Base-by-base conservation (phyloP, 306 rosid species). In the cucumber (Cucumis sativus) region DNA sequence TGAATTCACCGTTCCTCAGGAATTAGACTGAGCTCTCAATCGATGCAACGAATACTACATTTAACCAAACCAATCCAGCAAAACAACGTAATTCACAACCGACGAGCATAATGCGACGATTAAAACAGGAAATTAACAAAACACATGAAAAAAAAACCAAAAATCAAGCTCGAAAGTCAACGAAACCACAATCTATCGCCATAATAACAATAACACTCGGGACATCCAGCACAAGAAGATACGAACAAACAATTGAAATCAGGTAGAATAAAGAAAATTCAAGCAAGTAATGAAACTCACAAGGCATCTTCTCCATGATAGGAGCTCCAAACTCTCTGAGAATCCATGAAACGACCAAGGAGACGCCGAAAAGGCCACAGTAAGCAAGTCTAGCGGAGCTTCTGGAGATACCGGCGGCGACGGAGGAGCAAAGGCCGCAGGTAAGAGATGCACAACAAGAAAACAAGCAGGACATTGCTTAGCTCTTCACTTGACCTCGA, bases 241-340 rank as follows among this genome's bases (percentile, higher is more conserved):
- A 39, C 41, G 25, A 23, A 45, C 1, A 17, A 33, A 8, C 14
- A 7, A 47, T 28, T 65, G 64, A 17, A 33, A 78, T 66, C 47
- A 7, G 40, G 7, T 8, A 77, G n/a, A 61, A 62, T 8, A 14
- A 61, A 65, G 13, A 30, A 52, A 45, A 67, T 18, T 37, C 11
- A 37, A 30, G 21, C 6, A 39, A 37, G 33, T 40, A 76, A 75
- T 9, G 2, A 28, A 74, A 84, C 86, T 86, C 83, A 95, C 99
- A 95, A 45, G 99, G 91, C 70, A 95, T 69, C 80, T 95, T 88
- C 93, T 88, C 86, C 88, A 92, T 65, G 10, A 95, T 83, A 84
- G 99, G 97, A 80, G 93, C 89, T 17, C 80, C 99, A 75, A 92
- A 83, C 86, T 95, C 97, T 78, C 99, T 86, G 78, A 95, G 86